Base-by-base conservation (phyloP, 768 basidiomycete species). In the Gelatoporia subvermispora region DNA sequence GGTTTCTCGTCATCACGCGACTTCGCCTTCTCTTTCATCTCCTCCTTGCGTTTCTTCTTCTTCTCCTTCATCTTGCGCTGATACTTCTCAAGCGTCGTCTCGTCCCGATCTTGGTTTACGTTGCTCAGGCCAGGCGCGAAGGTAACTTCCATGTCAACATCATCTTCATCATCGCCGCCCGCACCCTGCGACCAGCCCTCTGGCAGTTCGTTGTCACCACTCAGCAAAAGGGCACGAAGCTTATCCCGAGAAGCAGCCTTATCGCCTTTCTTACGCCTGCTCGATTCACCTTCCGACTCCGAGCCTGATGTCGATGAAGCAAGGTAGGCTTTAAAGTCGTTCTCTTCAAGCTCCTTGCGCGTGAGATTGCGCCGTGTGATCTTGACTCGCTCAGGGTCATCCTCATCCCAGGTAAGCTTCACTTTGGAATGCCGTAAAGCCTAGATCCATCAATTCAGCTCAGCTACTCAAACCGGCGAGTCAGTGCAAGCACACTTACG, bases 351-450 rank as follows among this genome's bases (percentile, higher is more conserved):
- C 63, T 97, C 92, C 61, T 92, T 84, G 45, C 78, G 77, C 0
- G 88, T 81, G 36, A 96, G 71, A 1, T 73, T 72, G 18, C 93
- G 85, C 40, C 93, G 82, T 1, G 93, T 91, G 42, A 93, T 58
- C 38, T 81, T 82, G 48, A 75, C 77, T 35, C 95, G 85, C 60
- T 93, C 88, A 0, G 89, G 85, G 56, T 98, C 94, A 65, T 98
- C 96, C 47, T 93, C 90, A 56, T 99, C 96, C 96, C 96, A 99
- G 4, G 94, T 96, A 25, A 98, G 77, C 61, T 91, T 96, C 51
- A 98, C 95, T 72, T 93, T 96, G 13, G 96, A 99, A 64, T 98
- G 94, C 4, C 95, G 87, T 4, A 99, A 79, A 9, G 95, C 95
- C 93, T 97, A 54, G 20, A 21, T 5, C 5, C 28, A 31, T 31